A percentile compares a stretch with the other conserved stretches of the same genome.
phyloP scores from a whole-genome alignment of 371 early-diverging fungal genomes.

The Mucor plumbeus region DNA sequence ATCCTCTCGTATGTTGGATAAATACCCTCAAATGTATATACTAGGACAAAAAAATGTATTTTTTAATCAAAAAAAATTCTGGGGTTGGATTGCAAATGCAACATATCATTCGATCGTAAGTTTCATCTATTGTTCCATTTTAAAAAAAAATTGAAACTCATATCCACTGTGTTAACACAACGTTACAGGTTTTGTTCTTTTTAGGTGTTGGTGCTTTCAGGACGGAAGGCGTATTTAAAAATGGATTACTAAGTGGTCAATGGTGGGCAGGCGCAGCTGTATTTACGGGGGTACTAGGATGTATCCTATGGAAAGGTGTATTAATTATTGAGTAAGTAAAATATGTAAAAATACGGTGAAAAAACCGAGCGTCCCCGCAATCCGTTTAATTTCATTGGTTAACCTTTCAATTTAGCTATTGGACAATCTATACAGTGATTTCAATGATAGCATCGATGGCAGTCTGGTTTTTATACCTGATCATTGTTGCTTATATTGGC shows the following conservation, averaged over 20 bases:
- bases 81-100: slow-evolving; percentile 91
- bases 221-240: slow-evolving; percentile 62
- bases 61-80: slow-evolving; percentile 88
- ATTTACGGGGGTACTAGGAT: slow-evolving; percentile 79
- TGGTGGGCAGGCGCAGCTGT: slow-evolving; percentile 82
- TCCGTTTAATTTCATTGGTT: slow-evolving; percentile 14
- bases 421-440: slow-evolving; percentile 85
- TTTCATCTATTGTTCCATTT: slow-evolving; percentile 35
- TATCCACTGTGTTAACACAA: neutral
- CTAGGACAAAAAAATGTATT: slow-evolving; percentile 85
- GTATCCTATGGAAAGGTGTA: slow-evolving; percentile 86
- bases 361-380: slow-evolving; percentile 22
- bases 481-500: slow-evolving; percentile 82
- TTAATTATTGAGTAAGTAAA: slow-evolving; percentile 76
- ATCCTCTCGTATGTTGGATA: slow-evolving; percentile 68
- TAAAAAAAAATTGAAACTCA: neutral
- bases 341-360: neutral
- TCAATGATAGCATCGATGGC: slow-evolving; percentile 84
- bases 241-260: slow-evolving; percentile 73
- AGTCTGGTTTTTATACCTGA: slow-evolving; percentile 87
- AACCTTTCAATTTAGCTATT: slow-evolving; percentile 49
- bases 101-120: slow-evolving; percentile 80
- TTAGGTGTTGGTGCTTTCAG: slow-evolving; percentile 63
- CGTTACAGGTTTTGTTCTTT: slow-evolving; percentile 63
- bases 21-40: slow-evolving; percentile 84